Evolutionary conservation across 768 basidiomycete genomes (phyloP).

Genomic region (Udeniomyces megalosporus): DNA sequence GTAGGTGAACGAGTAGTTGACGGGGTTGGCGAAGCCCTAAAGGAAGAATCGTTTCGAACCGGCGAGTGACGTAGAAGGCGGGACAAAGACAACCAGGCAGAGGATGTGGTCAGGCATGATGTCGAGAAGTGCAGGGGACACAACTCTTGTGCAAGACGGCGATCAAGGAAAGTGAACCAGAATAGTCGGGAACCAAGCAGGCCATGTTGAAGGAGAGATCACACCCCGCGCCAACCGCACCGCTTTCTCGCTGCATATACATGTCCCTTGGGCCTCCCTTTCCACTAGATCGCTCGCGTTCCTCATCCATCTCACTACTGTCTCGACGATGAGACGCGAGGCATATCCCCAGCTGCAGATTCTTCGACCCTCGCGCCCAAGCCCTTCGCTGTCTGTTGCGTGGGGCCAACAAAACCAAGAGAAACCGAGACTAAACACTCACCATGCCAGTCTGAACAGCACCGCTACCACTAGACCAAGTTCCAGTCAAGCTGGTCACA

Average conservation of each 20-base stretch:
- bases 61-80: slow-evolving; percentile 10
- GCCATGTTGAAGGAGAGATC: not conserved
- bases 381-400: not conserved
- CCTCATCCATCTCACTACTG: not conserved
- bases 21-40: slow-evolving; percentile 72
- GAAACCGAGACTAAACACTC: slow-evolving; percentile 31
- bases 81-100: slow-evolving; percentile 2
- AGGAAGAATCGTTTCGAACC: not conserved
- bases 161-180: not conserved
- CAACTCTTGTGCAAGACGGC: no score
- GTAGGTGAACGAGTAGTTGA: slow-evolving; percentile 64
- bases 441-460: slow-evolving; percentile 68
- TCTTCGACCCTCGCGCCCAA: not conserved
- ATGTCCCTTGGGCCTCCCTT: not conserved
- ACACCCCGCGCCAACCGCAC: not conserved
- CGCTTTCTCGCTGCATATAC: not conserved
- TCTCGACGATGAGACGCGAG: no score
- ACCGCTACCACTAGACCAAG: slow-evolving; percentile 69
- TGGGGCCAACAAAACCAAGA: not conserved
- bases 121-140: not conserved
- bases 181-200: not conserved
- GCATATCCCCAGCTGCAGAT: no score
- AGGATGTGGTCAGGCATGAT: not conserved
- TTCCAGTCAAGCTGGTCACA: slow-evolving; percentile 53
- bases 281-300: not conserved